Percentiles rank a stretch among this genome's conserved stretches.
phyloP scores from a whole-genome alignment of 345 rosid species.

The Eutrema yunnanense region DNA sequence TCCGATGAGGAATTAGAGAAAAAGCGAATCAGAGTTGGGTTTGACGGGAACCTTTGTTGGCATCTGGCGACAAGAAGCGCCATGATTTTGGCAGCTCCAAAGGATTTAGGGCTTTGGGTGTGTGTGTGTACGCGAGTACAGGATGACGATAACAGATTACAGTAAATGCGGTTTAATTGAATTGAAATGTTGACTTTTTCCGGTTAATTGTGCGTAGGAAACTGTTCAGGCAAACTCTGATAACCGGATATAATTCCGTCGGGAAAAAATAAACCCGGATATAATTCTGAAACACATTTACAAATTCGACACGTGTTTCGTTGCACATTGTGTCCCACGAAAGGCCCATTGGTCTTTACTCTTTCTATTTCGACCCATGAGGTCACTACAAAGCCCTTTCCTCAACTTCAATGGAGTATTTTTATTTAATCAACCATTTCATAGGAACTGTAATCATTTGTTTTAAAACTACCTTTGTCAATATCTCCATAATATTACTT shows the following conservation, averaged over 20 bases:
- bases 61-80: slow-evolving; percentile 43
- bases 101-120: slow-evolving; percentile 23
- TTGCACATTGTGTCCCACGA: background rate
- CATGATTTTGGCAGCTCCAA: slow-evolving; percentile 29
- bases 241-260: background rate
- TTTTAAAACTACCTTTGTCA: no score
- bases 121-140: background rate
- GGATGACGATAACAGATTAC: slow-evolving; percentile 4
- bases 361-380: background rate
- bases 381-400: background rate
- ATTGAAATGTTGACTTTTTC: slow-evolving; percentile 10
- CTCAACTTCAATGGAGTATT: background rate
- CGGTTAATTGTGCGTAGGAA: background rate
- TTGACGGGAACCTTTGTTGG: slow-evolving; percentile 31
- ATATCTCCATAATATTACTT: no score
- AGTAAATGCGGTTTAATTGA: background rate
- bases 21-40: slow-evolving; percentile 36
- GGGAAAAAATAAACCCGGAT: background rate
- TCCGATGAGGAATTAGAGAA: slow-evolving; percentile 44
- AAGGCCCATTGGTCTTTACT: background rate
- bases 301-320: background rate
- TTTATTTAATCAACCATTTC: background rate
- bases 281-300: background rate
- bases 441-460: background rate
- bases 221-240: background rate